Base-by-base conservation (phyloP, 257 asterid species). In the Asclepias syriaca region DNA sequence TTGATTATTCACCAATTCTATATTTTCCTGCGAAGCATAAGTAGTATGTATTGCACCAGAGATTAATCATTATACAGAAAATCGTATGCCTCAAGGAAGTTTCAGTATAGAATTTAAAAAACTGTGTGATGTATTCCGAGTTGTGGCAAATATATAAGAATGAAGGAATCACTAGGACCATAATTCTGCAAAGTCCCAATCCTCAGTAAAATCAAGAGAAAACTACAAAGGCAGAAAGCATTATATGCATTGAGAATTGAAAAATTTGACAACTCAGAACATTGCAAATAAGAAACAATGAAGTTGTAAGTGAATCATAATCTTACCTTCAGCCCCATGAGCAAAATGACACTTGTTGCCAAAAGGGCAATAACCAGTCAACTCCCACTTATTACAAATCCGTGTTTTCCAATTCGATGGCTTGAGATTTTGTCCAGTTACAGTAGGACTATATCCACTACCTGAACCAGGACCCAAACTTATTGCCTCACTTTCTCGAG, bases 301-400 rank as follows among this genome's bases (percentile, higher is more conserved):
- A 34, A 68, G 67, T 58, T 11, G 68, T 68, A 45, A 22, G 19
- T 37, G 19, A 24, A 39, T 49, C 64, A 66, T 87, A 40, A 4
- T 40, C 10, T 7, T 40, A 89, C 96, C 91, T 80, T 83, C 88
- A 50, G 80, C 79, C 29, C 96, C 92, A 82, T 90, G 96, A 79
- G 96, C 93, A 84, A 89, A 89, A 84, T 87, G 93, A 74, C 97
- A 90, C 87, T 90, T 90, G 86, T 81, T 84, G 19, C 97, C 97
- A 46, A 87, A 90, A 8, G 96, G 96, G 64, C 95, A 90, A 71
- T 88, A 88, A 10, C 97, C 97, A 0, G 96, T 88, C 66, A 85
- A 77, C 84, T 90, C 96, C 95, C 95, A 90, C 82, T 90, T 90
- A 64, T 88, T 88, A 83, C 96, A 90, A 61, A 90, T 90, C 79